Base-by-base conservation (phyloP, 1,139 yeast species). In the Candida smagusa region DNA sequence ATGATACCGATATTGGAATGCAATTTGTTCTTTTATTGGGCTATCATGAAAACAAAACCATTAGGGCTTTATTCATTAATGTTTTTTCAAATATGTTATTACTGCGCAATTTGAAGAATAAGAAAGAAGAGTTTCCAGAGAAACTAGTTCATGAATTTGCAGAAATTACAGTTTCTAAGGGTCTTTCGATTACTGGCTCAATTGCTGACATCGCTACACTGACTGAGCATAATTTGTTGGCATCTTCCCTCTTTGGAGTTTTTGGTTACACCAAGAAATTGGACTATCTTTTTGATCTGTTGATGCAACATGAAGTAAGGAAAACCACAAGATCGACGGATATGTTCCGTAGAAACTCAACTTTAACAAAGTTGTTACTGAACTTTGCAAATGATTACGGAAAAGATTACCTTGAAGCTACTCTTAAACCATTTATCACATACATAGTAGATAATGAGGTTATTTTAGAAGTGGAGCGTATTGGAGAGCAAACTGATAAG, bases 21-120 rank as follows among this genome's bases (percentile, higher is more conserved):
- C 81, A 79, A 38, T 79, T 79, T 57, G 89, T 90, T 1, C 61
- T 88, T 11, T 89, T 94, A 0, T 68, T 87, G 53, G 95, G 95
- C 0, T 84, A 80, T 50, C 88, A 87, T 49, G 76, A 74, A 28
- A 84, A 84, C 52, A 60, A 64, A 13, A 74, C 79, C 38, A 78
- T 86, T 24, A 65, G 95, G 42, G 65, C 84, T 5, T 80, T 92
- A 1, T 86, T 87, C 52, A 67, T 87, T 53, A 83, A 83, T 46
- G 92, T 87, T 3, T 85, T 88, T 51, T 78, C 85, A 1, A 79
- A 81, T 40, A 84, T 57, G 76, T 81, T 52, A 63, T 71, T 52
- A 54, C 74, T 59, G 55, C 73, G 58, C 53, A 67, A 64, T 36
- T 40, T 44, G 8, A 50, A 47, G 23, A 30, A 45, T 6, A 43